Evolutionary conservation across 106 monocot species (phyloP).

Genomic region (Apostasia ramifera): DNA sequence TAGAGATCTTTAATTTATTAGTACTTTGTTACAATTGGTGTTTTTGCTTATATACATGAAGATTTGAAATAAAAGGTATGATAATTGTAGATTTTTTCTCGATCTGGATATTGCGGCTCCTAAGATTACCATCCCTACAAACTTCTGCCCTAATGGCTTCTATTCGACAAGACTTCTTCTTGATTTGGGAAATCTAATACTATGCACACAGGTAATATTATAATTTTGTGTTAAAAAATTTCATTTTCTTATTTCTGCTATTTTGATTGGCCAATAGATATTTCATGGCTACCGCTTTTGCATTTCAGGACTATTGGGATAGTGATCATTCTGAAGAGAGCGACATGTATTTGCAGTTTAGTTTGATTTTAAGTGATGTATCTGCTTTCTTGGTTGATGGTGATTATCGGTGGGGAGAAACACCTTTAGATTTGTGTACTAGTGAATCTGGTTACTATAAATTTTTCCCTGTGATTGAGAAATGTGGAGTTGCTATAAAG

Average conservation of each 20-base stretch:
- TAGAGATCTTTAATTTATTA: no score
- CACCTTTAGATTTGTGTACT: slow-evolving; percentile 12
- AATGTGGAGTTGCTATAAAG: slow-evolving; percentile 66
- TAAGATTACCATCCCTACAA: slow-evolving; percentile 84
- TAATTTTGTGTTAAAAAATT: background rate
- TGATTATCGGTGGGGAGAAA: slow-evolving; percentile 66
- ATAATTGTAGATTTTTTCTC: slow-evolving; percentile 59
- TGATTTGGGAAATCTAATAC: slow-evolving; percentile 81
- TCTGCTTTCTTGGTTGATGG: slow-evolving; percentile 98
- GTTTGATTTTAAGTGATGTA: slow-evolving; percentile 86
- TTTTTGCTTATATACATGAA: no score
- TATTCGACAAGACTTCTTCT: slow-evolving; percentile 76
- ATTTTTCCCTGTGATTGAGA: slow-evolving; percentile 84
- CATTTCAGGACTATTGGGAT: slow-evolving; percentile 68
- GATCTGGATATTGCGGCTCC: slow-evolving; percentile 99
- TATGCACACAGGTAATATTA: slow-evolving; percentile 64
- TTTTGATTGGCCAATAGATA: background rate
- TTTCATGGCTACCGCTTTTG: slow-evolving; percentile 3
- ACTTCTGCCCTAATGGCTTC: slow-evolving; percentile 62
- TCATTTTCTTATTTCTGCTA: background rate
- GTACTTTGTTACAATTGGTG: no score
- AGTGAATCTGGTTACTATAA: slow-evolving; percentile 8
- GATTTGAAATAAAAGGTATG: background rate
- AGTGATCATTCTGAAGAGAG: slow-evolving; percentile 39
- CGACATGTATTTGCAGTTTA: slow-evolving; percentile 80